These are phyloP conservation scores for Plantago major DNA, from an alignment of 257 asterid species.

Conservation along the genomic window DNA sequence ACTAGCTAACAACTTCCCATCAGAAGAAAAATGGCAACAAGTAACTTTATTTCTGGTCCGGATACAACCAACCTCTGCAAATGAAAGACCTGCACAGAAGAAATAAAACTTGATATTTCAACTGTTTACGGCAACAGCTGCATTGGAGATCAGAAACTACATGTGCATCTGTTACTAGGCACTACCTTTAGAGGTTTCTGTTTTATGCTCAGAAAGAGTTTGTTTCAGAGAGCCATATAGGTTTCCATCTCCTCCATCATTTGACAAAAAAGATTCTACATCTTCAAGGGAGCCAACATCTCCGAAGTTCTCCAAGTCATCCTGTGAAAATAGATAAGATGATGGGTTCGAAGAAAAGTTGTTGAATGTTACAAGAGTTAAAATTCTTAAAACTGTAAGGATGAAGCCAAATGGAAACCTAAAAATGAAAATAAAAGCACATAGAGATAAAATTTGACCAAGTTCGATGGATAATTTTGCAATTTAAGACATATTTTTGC, in stretches of 20 bases:
- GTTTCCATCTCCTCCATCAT: conserved; percentile 81
- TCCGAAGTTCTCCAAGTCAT: conserved; percentile 89
- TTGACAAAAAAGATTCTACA: conserved; percentile 82
- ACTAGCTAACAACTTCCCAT: conserved; percentile 93
- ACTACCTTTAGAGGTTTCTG: conserved; percentile 74
- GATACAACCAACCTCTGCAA: conserved; percentile 86
- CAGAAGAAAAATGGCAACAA: conserved; percentile 94
- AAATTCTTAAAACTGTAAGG: too few species aligned
- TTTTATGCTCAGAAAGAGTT: conserved; percentile 52
- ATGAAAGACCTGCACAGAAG: conserved; percentile 50
- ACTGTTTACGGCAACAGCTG: neutral
- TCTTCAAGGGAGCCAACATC: conserved; percentile 90
- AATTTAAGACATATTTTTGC: too few species aligned
- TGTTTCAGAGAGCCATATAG: conserved; percentile 70
- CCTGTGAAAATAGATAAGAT: conserved; percentile 37
- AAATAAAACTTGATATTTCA: conserved; percentile 8
- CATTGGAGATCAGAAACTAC: conserved; percentile 9
- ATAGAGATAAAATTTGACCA: too few species aligned
- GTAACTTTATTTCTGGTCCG: conserved; percentile 88
- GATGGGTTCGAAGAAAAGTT: too few species aligned
- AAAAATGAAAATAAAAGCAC: too few species aligned
- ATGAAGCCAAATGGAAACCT: too few species aligned
- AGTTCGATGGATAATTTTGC: too few species aligned
- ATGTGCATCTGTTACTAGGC: conserved; percentile 1
- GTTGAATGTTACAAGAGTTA: too few species aligned